A percentile compares a stretch with the other conserved stretches of the same genome.
phyloP scores from a whole-genome alignment of 2,329 filamentous ascomycete species.

The Incumbomyces lentus region DNA sequence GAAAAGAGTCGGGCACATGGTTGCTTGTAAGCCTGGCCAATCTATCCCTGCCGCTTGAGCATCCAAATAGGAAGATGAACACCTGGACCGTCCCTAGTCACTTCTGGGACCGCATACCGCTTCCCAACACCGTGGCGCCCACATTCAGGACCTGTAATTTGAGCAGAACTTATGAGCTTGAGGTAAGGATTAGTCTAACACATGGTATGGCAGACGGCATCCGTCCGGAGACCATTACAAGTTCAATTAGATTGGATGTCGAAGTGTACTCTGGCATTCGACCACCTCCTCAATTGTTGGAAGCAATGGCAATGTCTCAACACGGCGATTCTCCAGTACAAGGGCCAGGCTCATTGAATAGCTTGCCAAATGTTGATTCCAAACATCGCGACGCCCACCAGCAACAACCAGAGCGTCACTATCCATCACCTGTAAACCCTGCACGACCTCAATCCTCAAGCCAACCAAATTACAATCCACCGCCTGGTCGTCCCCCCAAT shows the following conservation, averaged over 20 bases:
- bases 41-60: conserved; percentile 60
- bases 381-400: not conserved
- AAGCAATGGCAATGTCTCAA: conserved; percentile 29
- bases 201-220: conserved; percentile 52
- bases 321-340: conserved; percentile 24
- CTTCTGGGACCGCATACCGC: conserved; percentile 59
- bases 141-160: conserved; percentile 86
- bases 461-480: conserved; percentile 2
- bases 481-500: not conserved
- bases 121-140: conserved; percentile 81
- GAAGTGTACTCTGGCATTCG: conserved; percentile 80
- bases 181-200: conserved; percentile 66
- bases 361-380: conserved; percentile 12
- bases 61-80: conserved; percentile 46
- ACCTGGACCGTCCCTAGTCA: conserved; percentile 54
- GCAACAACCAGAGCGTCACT: not conserved
- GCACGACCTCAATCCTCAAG: not conserved
- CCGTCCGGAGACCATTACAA: conserved; percentile 61
- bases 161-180: conserved; percentile 68
- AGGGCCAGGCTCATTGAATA: conserved; percentile 18
- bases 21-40: conserved; percentile 62
- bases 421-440: not conserved
- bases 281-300: conserved; percentile 65
- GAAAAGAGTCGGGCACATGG: conserved; percentile 64
- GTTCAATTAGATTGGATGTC: conserved; percentile 69